Percentiles rank a stretch among this genome's conserved stretches.
Conservation (phyloP, 306 rosid genomes). For the Citrullus mucosospermus region DNA sequence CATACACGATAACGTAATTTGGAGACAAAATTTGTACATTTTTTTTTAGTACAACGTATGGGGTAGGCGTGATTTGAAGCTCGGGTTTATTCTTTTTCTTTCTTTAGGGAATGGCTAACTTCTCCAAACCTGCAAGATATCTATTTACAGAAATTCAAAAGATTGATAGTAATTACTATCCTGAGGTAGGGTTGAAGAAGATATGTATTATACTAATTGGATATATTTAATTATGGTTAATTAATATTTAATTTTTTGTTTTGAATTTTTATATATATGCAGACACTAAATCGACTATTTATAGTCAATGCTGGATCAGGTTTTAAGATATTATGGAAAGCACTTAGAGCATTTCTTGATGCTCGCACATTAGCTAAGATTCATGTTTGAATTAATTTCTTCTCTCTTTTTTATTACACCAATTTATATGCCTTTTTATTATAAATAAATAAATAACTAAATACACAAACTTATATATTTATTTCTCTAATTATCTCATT, state of each 20-base stretch:
- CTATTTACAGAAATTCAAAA: constrained; percentile 76
- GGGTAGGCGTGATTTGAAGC: too few relatives aligned
- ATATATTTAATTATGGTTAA: neutral
- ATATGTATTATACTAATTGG: too few relatives aligned
- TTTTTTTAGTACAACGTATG: too few relatives aligned
- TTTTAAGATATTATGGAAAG: constrained; percentile 78
- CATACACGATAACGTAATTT: too few relatives aligned
- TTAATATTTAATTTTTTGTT: neutral
- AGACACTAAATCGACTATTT: constrained; percentile 66
- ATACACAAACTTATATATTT: too few relatives aligned
- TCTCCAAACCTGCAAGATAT: constrained; percentile 80
- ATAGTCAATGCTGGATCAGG: constrained; percentile 88
- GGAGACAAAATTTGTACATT: too few relatives aligned
- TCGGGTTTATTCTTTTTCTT: neutral
- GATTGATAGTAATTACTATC: constrained; percentile 81
- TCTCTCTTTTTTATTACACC: neutral
- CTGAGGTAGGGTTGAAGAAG: constrained; percentile 37
- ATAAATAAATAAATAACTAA: too few relatives aligned
- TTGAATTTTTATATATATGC: constrained; percentile 7
- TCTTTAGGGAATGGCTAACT: constrained; percentile 69
- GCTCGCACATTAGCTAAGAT: constrained; percentile 63
- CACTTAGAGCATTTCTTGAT: constrained; percentile 56
- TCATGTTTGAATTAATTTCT: constrained; percentile 30
- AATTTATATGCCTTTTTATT: neutral
- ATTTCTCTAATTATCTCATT: neutral